Evolutionary conservation across 2,329 filamentous ascomycete species (phyloP), one percentile per base, ranked within the genome.

Genomic region (Colletotrichum liriopes): DNA sequence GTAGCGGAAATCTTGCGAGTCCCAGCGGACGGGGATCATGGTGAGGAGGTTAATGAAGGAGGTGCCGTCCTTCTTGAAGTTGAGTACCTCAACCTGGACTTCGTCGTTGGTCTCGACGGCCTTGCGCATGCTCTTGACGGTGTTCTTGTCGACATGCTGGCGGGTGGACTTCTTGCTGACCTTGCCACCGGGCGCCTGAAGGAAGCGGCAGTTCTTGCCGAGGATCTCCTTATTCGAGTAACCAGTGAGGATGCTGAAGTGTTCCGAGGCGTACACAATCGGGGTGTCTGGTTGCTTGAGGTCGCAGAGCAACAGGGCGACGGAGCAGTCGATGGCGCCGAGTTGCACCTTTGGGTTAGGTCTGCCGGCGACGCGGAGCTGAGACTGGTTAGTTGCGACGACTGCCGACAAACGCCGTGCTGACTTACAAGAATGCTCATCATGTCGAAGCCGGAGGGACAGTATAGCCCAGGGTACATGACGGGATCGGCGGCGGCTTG

Each of bases 211-310:
- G 80, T 97, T 97, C 56, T 89, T 86, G 16, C 94, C 94, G 5
- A 95, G 80, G 35, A 94, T 92, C 81, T 97, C 95, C 71, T 88
- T 84, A 73, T 88, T 87, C 1, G 89, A 88, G 81, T 97, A 98
- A 37, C 94, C 94, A 0, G 94, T 97, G 74, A 97, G 83, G 8
- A 91, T 85, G 76, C 91, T 89, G 79, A 97, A 98, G 39, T 93
- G 89, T 7, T 95, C 93, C 1, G 94, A 96, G 75, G 92, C 94
- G 79, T 97, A 97, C 11, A 97, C 90, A 72, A 97, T 94, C 3
- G 95, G 94, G 39, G 87, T 85, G 80, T 97, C 94, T 37, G 93
- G 89, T 76, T 89, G 88, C 52, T 89, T 87, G 41, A 95, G 90
- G 80, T 97, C 94, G 81, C 94, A 96, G 51, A 98, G 88, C 23